Conservation (phyloP, 2,329 filamentous ascomycete species). For the Aspergillus niger region DNA sequence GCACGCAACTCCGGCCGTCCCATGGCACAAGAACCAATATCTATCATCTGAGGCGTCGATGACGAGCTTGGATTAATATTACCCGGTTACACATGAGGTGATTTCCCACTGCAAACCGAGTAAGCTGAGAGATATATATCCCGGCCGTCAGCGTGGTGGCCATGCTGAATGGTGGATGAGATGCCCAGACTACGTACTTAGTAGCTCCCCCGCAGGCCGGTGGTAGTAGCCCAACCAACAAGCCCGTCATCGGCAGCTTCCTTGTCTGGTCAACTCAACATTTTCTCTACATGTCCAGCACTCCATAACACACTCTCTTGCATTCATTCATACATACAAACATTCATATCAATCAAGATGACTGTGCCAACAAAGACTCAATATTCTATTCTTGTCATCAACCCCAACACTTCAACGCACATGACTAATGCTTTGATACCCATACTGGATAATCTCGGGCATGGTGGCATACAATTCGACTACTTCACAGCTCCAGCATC, state of each 20-base stretch:
- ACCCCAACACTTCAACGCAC: slow-evolving; percentile 48
- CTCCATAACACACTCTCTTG: not conserved
- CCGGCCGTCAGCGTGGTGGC: not conserved
- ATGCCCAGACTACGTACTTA: not conserved
- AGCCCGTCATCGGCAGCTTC: slow-evolving; percentile 1
- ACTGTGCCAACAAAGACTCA: slow-evolving; percentile 12
- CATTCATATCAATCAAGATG: not conserved
- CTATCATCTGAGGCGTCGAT: not conserved
- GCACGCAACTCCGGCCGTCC: not conserved
- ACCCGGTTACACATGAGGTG: not conserved
- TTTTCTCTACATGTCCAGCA: too few species aligned
- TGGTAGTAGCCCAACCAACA: not conserved
- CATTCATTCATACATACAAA: too few species aligned
- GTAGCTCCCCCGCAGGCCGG: not conserved
- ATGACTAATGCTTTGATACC: slow-evolving; percentile 49
- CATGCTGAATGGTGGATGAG: not conserved
- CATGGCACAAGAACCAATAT: not conserved
- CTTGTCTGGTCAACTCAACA: not conserved
- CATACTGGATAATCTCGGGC: slow-evolving; percentile 40
- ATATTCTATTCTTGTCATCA: slow-evolving; percentile 45
- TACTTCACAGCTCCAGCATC: slow-evolving; percentile 43
- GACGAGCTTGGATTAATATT: not conserved
- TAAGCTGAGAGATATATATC: not conserved
- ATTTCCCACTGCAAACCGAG: not conserved
- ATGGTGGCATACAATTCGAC: slow-evolving; percentile 39